Percentiles rank a stretch among this genome's conserved stretches.
Evolutionary conservation across 2,329 filamentous ascomycete species (phyloP).

Genomic region (Knoxdaviesia capensis): DNA sequence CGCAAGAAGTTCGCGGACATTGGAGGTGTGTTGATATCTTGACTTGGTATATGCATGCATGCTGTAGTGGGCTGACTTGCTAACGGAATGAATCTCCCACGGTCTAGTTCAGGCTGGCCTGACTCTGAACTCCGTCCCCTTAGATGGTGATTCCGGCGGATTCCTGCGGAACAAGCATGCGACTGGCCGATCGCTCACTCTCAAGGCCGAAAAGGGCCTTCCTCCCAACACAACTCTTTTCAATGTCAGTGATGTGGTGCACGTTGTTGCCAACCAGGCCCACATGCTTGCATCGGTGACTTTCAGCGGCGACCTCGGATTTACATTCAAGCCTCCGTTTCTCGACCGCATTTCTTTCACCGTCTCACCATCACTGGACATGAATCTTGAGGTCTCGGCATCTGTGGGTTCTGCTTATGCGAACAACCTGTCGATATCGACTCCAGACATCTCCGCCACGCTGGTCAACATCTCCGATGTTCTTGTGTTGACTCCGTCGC

Average conservation of each 20-base stretch:
- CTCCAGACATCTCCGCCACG: background rate
- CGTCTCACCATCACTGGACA: conserved; percentile 1
- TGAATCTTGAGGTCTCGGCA: background rate
- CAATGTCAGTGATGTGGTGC: conserved; percentile 1
- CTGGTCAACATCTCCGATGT: conserved; percentile 2
- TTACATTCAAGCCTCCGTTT: background rate
- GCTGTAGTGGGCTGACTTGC: no score
- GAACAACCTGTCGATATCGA: background rate
- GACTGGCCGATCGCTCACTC: background rate
- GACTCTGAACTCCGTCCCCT: background rate
- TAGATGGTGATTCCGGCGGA: background rate
- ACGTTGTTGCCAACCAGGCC: conserved; percentile 2
- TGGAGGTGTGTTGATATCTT: background rate
- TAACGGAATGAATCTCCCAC: background rate
- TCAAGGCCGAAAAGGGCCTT: conserved; percentile 1
- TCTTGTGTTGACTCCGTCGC: conserved; percentile 1
- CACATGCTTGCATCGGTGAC: conserved; percentile 1
- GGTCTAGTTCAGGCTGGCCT: background rate
- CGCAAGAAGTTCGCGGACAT: background rate
- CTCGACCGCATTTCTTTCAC: conserved; percentile 2
- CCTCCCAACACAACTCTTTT: conserved; percentile 2
- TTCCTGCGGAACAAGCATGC: background rate
- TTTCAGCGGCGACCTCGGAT: conserved; percentile 2
- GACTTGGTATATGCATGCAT: no score
- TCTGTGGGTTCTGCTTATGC: background rate